Conservation (phyloP, 495 filamentous ascomycete genomes). For the Symbiotaphrina buchneri region DNA sequence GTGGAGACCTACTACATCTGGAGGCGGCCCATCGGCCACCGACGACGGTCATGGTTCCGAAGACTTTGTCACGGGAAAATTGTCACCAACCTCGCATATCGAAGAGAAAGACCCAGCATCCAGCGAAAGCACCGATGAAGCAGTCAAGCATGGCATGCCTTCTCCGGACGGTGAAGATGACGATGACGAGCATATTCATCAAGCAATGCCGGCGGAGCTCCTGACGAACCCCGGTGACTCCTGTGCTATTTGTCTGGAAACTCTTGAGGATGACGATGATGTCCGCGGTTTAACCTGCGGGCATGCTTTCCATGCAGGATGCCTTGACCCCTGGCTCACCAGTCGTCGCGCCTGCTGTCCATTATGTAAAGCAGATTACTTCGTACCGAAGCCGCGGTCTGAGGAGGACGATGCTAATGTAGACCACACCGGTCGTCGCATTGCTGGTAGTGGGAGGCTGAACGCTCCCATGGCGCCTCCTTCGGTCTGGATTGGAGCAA, state of each 20-base stretch:
- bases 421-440: constrained; percentile 2
- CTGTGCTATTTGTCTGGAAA: constrained; percentile 91
- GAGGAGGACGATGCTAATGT: constrained; percentile 12
- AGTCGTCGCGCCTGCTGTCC: constrained; percentile 85
- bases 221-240: constrained; percentile 77
- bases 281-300: constrained; percentile 84
- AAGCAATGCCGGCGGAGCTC: constrained; percentile 60
- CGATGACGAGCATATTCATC: constrained; percentile 68
- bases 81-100: too few species aligned
- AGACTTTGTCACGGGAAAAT: too few species aligned
- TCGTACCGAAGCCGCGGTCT: constrained; percentile 61
- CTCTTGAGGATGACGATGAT: constrained; percentile 84
- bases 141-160: not conserved
- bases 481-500: constrained; percentile 2
- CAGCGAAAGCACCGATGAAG: not conserved
- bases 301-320: constrained; percentile 87
- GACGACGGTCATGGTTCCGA: too few species aligned
- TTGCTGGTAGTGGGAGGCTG: not conserved
- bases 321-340: constrained; percentile 92
- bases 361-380: constrained; percentile 93
- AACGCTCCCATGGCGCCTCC: constrained; percentile 1
- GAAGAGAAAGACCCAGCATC: too few species aligned
- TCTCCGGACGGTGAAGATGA: constrained; percentile 43
- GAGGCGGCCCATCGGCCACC: too few species aligned
- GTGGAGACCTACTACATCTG: too few species aligned